Evolutionary conservation across 345 rosid species (phyloP).

Genomic region (Melaleuca alternifolia): DNA sequence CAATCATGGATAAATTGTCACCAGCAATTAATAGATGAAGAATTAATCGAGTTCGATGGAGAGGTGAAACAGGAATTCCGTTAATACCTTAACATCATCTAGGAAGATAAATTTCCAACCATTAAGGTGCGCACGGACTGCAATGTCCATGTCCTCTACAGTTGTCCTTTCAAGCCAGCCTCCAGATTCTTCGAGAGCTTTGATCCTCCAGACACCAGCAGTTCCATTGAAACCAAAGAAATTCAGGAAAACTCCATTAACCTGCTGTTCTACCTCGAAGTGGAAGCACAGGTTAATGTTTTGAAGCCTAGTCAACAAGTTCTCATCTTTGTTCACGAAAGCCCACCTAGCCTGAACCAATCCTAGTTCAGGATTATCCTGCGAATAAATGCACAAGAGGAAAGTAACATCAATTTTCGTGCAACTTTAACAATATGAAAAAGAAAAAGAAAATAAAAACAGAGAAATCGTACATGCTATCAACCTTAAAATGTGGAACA

Average conservation of each 20-base stretch:
- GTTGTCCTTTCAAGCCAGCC: constrained; percentile 19
- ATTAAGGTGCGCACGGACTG: constrained; percentile 9
- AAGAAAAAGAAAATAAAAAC: background rate
- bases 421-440: background rate
- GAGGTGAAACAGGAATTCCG: background rate
- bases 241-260: constrained; percentile 10
- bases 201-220: constrained; percentile 16
- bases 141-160: constrained; percentile 14
- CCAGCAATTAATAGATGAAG: background rate
- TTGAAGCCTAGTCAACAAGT: constrained; percentile 10
- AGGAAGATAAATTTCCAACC: constrained; percentile 19
- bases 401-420: background rate
- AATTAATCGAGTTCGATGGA: background rate
- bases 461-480: background rate
- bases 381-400: background rate
- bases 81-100: constrained; percentile 1
- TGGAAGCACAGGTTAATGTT: constrained; percentile 13
- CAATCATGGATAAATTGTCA: background rate
- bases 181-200: constrained; percentile 14
- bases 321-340: constrained; percentile 9
- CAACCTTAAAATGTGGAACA: constrained; percentile 17
- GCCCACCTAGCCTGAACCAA: constrained; percentile 14
- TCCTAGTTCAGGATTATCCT: constrained; percentile 14
- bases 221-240: constrained; percentile 18
- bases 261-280: constrained; percentile 19